These are phyloP conservation scores for Podospora appendiculata DNA, from an alignment of 495 filamentous ascomycete genomes.

Conservation along the genomic window DNA sequence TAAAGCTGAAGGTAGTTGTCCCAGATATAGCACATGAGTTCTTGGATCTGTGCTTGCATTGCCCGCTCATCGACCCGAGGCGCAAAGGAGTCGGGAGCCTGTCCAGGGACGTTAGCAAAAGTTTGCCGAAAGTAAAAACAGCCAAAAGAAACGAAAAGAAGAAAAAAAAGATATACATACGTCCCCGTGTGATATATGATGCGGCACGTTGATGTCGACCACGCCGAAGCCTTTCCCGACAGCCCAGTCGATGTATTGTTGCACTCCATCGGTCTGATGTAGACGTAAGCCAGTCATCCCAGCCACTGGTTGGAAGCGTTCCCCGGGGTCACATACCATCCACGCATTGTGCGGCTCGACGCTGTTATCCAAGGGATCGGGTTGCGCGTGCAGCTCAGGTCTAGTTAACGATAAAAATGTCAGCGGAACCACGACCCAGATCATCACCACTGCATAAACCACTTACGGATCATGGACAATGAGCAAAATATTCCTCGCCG, in stretches of 20 bases:
- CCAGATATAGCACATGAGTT: slow-evolving; percentile 84
- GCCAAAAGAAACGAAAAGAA: too few relatives aligned
- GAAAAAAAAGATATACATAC: slow-evolving; percentile 30
- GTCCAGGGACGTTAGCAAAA: too few relatives aligned
- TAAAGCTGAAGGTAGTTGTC: slow-evolving; percentile 91
- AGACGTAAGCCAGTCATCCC: background rate
- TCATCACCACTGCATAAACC: background rate
- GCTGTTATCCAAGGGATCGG: slow-evolving; percentile 59
- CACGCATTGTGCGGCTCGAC: slow-evolving; percentile 77
- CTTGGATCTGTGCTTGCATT: slow-evolving; percentile 51
- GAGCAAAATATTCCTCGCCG: slow-evolving; percentile 50
- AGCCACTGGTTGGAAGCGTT: too few relatives aligned
- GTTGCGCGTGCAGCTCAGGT: slow-evolving; percentile 61
- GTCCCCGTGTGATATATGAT: slow-evolving; percentile 51
- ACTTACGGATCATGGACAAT: slow-evolving; percentile 79
- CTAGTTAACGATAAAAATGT: slow-evolving; percentile 30
- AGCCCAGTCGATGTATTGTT: slow-evolving; percentile 78
- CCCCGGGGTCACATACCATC: slow-evolving; percentile 53
- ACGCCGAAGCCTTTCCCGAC: slow-evolving; percentile 63
- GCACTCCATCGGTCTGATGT: slow-evolving; percentile 63
- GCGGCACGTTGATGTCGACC: slow-evolving; percentile 84
- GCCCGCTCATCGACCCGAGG: slow-evolving; percentile 23
- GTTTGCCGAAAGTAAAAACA: too few relatives aligned
- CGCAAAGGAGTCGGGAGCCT: slow-evolving; percentile 20
- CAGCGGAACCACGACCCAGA: background rate